Evolutionary conservation across 2,329 filamentous ascomycete genomes (phyloP), one percentile per base, ranked within the genome.

Genomic region (Beauveria brongniartii): DNA sequence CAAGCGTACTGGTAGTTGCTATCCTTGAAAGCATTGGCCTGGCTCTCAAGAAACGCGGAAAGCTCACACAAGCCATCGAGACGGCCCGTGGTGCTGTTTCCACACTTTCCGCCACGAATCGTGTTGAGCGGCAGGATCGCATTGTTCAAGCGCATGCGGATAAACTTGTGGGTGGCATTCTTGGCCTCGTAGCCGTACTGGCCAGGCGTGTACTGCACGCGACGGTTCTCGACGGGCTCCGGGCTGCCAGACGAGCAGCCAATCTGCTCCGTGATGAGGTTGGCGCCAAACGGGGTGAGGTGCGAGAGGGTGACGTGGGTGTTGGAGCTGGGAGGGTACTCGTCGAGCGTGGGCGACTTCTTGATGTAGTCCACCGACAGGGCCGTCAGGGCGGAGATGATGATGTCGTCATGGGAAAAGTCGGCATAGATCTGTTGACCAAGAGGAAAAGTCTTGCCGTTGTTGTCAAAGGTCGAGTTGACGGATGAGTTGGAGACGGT

Each of bases 391-490:
- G 55, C 63, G 34, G 64, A 64, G 47, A 82, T 83, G 82, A 94
- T 89, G 69, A 89, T 86, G 69, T 92, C 93, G 70, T 94, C 90
- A 72, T 94, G 90, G 61, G 85, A 88, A 71, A 94, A 94, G 73
- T 94, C 90, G 0, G 89, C 90, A 67, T 91, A 94, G 0, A 93
- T 75, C 7, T 74, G 73, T 28, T 74, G 72, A 61, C 78, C 78
- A 0, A 92, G 75, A 0, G 90, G 90, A 69, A 94, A 94, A 0
- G 86, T 90, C 3, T 71, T 69, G 1, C 79, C 72, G 64, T 84
- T 76, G 10, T 74, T 73, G 71, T 92, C 88, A 0, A 93, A 80
- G 0, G 90, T 93, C 34, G 75, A 77, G 71, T 95, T 94, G 63
- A 84, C 78, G 64, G 77, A 80, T 34, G 76, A 79, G 67, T 82